Conservation (phyloP, 495 filamentous ascomycete species). For the Penicillium subrubescens region DNA sequence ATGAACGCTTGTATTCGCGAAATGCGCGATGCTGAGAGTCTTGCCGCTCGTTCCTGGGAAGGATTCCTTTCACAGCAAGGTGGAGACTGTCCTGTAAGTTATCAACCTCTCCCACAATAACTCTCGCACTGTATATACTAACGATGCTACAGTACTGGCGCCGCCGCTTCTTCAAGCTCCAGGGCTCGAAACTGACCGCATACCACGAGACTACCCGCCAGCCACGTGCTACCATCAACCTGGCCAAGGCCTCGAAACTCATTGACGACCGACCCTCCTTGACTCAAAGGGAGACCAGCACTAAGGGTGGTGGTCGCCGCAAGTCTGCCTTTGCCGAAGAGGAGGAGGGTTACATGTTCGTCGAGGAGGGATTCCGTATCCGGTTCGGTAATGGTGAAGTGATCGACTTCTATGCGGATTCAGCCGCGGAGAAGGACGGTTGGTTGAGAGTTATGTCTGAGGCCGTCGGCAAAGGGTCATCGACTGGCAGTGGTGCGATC, state of each 20-base stretch:
- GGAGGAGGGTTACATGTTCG: conserved; percentile 99
- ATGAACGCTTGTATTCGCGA: conserved; percentile 94
- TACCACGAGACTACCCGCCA: conserved; percentile 95
- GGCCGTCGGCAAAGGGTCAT: conserved; percentile 70
- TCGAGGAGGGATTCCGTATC: conserved; percentile 98
- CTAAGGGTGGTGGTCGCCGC: conserved; percentile 74
- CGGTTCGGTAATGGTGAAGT: conserved; percentile 96
- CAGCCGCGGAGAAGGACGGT: conserved; percentile 76
- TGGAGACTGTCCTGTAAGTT: conserved; percentile 93
- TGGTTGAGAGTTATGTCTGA: conserved; percentile 94
- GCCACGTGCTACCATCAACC: conserved; percentile 93
- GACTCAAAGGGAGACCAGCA: conserved; percentile 74
- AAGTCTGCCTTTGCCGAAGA: conserved; percentile 97
- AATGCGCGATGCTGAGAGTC: conserved; percentile 81
- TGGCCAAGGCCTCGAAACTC: conserved; percentile 88
- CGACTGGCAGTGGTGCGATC: conserved; percentile 42
- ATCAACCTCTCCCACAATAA: neutral
- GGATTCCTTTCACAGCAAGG: conserved; percentile 94
- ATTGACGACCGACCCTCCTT: conserved; percentile 91
- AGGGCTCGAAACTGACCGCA: conserved; percentile 87
- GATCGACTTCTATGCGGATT: conserved; percentile 98
- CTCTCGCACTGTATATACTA: neutral
- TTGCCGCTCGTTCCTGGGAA: conserved; percentile 73
- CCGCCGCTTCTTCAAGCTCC: conserved; percentile 93
- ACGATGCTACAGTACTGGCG: conserved; percentile 77